These are phyloP conservation scores for Afroboletus lepidellus DNA, from an alignment of 1,284 basidiomycete genomes.

Conservation along the genomic window DNA sequence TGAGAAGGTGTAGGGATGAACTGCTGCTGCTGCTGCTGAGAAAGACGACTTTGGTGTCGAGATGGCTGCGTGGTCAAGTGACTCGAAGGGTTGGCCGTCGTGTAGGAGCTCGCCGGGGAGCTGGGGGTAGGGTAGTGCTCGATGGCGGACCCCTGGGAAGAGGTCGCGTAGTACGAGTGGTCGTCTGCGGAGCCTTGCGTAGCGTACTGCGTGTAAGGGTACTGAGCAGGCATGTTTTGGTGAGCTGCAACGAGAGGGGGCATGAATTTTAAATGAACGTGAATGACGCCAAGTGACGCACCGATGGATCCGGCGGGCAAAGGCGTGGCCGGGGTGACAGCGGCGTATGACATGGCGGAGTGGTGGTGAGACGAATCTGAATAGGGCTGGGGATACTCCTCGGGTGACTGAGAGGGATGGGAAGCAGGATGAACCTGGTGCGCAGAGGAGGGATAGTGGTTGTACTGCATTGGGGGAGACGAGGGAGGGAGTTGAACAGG, in stretches of 20 bases:
- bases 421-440: constrained; percentile 16
- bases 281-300: constrained; percentile 16
- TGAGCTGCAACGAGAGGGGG: constrained; percentile 16
- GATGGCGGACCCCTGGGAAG: constrained; percentile 16
- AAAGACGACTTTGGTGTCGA: constrained; percentile 31
- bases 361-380: constrained; percentile 28
- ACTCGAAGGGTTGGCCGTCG: constrained; percentile 27
- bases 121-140: constrained; percentile 24
- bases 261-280: constrained; percentile 12
- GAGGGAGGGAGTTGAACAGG: constrained; percentile 1
- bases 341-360: constrained; percentile 25
- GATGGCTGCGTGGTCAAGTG: constrained; percentile 31
- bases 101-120: constrained; percentile 26
- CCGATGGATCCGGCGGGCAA: constrained; percentile 26
- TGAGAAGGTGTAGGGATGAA: constrained; percentile 59
- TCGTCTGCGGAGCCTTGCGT: constrained; percentile 24
- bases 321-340: constrained; percentile 22
- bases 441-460: constrained; percentile 23
- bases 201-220: constrained; percentile 24
- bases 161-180: constrained; percentile 27
- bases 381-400: constrained; percentile 22
- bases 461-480: constrained; percentile 29
- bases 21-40: constrained; percentile 29
- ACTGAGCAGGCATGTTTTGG: constrained; percentile 19
- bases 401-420: constrained; percentile 23